phyloP scores from a whole-genome alignment of 345 rosid genomes.

The Brassica juncea region DNA sequence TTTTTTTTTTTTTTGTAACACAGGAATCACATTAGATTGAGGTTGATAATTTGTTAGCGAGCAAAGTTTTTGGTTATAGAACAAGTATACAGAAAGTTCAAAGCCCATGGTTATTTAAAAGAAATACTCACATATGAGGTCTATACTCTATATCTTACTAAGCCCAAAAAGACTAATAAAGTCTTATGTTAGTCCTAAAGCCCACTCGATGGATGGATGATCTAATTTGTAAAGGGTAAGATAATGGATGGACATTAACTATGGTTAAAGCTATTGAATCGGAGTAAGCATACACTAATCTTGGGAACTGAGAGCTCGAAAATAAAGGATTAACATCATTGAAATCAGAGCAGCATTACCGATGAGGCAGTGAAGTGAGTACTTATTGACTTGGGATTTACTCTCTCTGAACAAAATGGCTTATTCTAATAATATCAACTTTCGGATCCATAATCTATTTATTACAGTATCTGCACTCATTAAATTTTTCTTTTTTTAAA shows the following conservation, averaged over 20 bases:
- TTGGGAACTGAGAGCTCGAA: slow-evolving; percentile 37
- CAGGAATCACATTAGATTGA: neutral
- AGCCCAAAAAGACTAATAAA: neutral
- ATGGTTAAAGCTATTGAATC: neutral
- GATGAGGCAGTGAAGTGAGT: slow-evolving; percentile 14
- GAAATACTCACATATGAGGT: neutral
- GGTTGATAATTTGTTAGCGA: neutral
- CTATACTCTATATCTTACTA: neutral
- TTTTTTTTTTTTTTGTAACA: too few relatives aligned
- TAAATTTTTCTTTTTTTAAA: neutral
- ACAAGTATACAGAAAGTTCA: neutral
- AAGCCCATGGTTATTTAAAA: neutral
- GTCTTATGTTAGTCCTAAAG: neutral
- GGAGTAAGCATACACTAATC: neutral
- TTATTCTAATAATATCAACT: slow-evolving; percentile 13
- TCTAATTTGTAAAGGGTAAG: neutral
- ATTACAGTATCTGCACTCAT: slow-evolving; percentile 22
- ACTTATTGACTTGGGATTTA: slow-evolving; percentile 44
- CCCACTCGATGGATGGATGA: slow-evolving; percentile 1
- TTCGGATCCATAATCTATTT: slow-evolving; percentile 21
- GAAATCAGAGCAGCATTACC: slow-evolving; percentile 30
- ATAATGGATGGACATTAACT: neutral
- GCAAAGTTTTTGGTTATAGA: neutral
- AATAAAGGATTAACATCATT: slow-evolving; percentile 23
- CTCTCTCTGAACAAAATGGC: slow-evolving; percentile 19